Percentiles rank a stretch among this genome's conserved stretches.
phyloP scores from a whole-genome alignment of 108 stramenopile species.

The Cyclotella kingstonii region DNA sequence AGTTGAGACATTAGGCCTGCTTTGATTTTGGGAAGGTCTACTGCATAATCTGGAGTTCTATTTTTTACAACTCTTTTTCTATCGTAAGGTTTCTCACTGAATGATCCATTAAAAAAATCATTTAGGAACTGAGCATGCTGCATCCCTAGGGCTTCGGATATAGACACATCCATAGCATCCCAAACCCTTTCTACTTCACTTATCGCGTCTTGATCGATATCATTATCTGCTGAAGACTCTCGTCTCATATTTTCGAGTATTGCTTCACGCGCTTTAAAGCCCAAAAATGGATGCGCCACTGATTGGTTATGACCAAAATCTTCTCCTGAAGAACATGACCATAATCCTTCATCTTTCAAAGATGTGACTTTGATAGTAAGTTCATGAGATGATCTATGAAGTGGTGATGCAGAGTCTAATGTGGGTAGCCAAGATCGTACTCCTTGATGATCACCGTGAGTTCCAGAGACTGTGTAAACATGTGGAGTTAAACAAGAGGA shows the following conservation, averaged over 20 bases:
- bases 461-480: conserved; percentile 73
- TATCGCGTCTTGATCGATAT: conserved; percentile 18
- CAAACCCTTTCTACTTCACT: conserved; percentile 43
- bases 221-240: not conserved
- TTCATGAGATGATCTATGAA: conserved; percentile 71
- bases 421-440: conserved; percentile 78
- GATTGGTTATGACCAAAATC: conserved; percentile 64
- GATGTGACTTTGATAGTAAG: conserved; percentile 66
- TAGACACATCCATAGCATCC: conserved; percentile 22
- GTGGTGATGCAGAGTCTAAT: conserved; percentile 71
- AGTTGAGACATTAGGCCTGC: conserved; percentile 47
- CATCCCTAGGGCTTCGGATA: conserved; percentile 25
- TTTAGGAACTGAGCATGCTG: conserved; percentile 33
- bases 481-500: conserved; percentile 58
- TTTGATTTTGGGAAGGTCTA: conserved; percentile 9
- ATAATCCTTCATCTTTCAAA: conserved; percentile 53
- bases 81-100: no score
- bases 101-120: conserved; percentile 41
- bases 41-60: not conserved
- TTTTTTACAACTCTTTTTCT: no score
- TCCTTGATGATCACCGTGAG: conserved; percentile 81
- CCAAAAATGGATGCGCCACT: conserved; percentile 50
- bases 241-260: conserved; percentile 13
- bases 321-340: conserved; percentile 67
- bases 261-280: conserved; percentile 7